A percentile compares a stretch with the other conserved stretches of the same genome.
These are phyloP conservation scores for Fonsecaea nubica DNA, from an alignment of 2,329 filamentous ascomycete genomes.

Conservation along the genomic window DNA sequence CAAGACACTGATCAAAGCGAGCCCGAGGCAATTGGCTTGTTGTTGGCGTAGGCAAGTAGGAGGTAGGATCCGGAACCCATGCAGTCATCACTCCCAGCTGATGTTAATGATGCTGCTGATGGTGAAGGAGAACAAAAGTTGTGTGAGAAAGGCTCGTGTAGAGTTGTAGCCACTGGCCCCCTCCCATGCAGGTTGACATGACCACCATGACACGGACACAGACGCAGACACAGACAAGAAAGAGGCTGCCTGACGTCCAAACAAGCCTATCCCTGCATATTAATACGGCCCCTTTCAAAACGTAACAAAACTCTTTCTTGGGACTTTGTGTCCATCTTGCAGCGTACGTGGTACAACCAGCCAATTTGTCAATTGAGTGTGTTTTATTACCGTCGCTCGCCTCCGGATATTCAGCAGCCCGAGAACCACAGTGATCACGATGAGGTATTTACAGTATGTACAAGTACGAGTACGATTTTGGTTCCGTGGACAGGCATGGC, in stretches of 20 bases:
- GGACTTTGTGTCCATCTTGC: no score
- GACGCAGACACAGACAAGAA: background rate
- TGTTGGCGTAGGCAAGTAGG: background rate
- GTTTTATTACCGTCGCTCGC: no score
- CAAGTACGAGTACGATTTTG: no score
- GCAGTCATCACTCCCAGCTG: background rate
- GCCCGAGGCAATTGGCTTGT: background rate
- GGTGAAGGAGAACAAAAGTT: background rate
- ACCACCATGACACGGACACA: no score
- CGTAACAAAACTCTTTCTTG: background rate
- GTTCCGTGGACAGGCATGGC: background rate
- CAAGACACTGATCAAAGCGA: background rate
- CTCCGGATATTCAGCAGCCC: no score
- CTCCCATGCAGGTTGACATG: conserved; percentile 3
- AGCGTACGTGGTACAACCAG: background rate
- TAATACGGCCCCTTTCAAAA: background rate
- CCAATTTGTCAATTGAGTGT: background rate
- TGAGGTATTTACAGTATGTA: no score
- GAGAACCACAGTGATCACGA: no score
- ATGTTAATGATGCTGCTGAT: background rate
- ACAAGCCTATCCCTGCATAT: background rate
- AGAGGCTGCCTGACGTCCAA: background rate
- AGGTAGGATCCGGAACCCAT: background rate
- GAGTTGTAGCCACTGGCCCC: background rate
- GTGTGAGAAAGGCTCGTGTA: background rate